A percentile compares a stretch with the other conserved stretches of the same genome.
phyloP scores from a whole-genome alignment of 371 early-diverging fungal species.

The Mucor mucedo region DNA sequence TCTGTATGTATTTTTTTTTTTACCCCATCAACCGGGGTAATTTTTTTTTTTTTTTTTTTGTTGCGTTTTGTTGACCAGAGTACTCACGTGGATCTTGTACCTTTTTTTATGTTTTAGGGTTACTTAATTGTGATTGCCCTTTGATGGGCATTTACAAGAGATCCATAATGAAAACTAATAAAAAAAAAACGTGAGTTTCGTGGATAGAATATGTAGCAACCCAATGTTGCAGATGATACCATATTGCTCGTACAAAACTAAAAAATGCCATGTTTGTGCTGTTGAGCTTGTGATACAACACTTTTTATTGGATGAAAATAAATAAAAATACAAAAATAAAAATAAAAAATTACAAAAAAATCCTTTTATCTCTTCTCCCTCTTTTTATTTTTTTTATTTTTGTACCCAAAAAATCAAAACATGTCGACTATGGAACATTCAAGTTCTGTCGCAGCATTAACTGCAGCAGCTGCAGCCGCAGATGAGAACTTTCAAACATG shows the following conservation, averaged over 20 bases:
- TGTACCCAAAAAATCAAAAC: background rate
- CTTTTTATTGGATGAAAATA: constrained; percentile 1
- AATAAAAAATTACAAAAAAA: background rate
- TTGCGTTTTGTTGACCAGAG: background rate
- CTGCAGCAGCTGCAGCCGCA: background rate
- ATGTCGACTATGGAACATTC: constrained; percentile 24
- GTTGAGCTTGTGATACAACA: background rate
- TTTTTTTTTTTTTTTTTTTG: background rate
- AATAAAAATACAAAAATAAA: background rate
- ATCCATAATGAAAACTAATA: too few species aligned
- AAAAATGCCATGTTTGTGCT: background rate
- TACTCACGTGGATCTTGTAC: constrained; percentile 14
- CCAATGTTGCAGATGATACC: too few species aligned
- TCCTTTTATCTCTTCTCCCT: background rate
- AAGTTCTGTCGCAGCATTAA: constrained; percentile 9
- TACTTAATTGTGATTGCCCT: background rate
- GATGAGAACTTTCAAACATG: constrained; percentile 25
- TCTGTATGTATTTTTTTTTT: background rate
- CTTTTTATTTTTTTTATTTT: background rate
- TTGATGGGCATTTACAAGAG: too few species aligned
- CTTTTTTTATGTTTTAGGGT: background rate
- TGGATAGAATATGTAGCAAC: too few species aligned
- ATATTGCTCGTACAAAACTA: too few species aligned
- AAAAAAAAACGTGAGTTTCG: too few species aligned
- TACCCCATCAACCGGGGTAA: constrained; percentile 15